Conservation (phyloP, 768 basidiomycete genomes). For the Podaxis sp. region DNA sequence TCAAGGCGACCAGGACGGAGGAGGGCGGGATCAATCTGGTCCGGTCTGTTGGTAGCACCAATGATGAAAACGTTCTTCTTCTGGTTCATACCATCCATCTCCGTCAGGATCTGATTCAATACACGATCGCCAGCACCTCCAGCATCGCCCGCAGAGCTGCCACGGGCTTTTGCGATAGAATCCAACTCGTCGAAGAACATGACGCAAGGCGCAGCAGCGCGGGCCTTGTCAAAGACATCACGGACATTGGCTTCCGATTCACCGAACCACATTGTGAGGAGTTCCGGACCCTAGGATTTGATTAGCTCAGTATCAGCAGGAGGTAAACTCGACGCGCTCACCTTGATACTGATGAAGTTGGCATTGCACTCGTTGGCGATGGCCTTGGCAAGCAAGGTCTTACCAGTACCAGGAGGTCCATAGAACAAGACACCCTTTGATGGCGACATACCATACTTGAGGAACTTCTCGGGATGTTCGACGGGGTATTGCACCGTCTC, state of each 20-base stretch:
- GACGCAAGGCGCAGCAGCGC: constrained; percentile 98
- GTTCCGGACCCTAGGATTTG: constrained; percentile 75
- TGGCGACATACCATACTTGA: constrained; percentile 99
- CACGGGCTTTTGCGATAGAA: constrained; percentile 97
- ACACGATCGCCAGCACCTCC: constrained; percentile 99
- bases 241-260: constrained; percentile 99
- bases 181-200: constrained; percentile 99
- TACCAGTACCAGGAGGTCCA: constrained; percentile 99
- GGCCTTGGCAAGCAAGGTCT: constrained; percentile 97
- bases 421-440: constrained; percentile 99
- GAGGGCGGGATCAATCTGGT: constrained; percentile 91
- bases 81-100: constrained; percentile 98
- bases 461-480: constrained; percentile 99
- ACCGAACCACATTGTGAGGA: constrained; percentile 99
- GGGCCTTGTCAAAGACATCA: constrained; percentile 99
- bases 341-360: constrained; percentile 99
- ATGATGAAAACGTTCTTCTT: constrained; percentile 99
- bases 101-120: constrained; percentile 93
- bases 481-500: constrained; percentile 99
- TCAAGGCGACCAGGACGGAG: constrained; percentile 98
- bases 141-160: constrained; percentile 83
- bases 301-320: constrained; percentile 15
- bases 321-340: constrained; percentile 21
- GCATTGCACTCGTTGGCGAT: constrained; percentile 99
- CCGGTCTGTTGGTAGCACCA: constrained; percentile 94